Evolutionary conservation across 2,329 filamentous ascomycete species (phyloP), one percentile per base, ranked within the genome.

Genomic region (Nothophaeocryptopus gaeumannii): DNA sequence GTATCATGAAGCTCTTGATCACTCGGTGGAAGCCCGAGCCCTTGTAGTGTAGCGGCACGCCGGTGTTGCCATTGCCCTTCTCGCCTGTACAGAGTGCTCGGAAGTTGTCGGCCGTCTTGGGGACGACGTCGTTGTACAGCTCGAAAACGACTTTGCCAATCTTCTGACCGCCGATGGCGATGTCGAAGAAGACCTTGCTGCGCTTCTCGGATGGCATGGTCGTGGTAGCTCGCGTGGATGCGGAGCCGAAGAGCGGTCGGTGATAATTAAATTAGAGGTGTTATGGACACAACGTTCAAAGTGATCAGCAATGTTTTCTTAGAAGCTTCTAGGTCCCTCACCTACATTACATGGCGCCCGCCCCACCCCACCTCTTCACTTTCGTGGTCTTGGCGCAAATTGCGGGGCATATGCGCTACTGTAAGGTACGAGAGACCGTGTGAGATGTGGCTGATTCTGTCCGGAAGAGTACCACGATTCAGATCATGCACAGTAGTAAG

Each of bases 1-100:
- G 88, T 66, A 96, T 93, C 92, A 99, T 97, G 74, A 99, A 99
- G 65, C 88, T 82, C 79, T 96, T 96, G 77, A 99, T 99, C 58
- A 99, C 88, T 44, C 92, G 88, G 78, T 99, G 92, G 79, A 99
- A 97, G 62, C 76, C 78, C 54, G 88, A 95, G 61, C 89, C 81
- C 78, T 96, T 96, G 82, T 89, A 99, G 77, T 89, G 87, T 45
- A 99, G 80, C 39, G 86, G 86, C 74, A 91, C 91, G 69, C 90
- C 91, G 29, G 81, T 73, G 68, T 88, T 88, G 60, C 89, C 88
- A 16, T 80, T 63, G 54, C 92, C 92, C 75, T 96, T 96, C 78
- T 97, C 92, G 60, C 92, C 92, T 0, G 92, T 96, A 77, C 90
- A 96, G 55, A 96, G 83, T 47, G 85, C 83, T 65, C 91, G 89